phyloP scores from a whole-genome alignment of 495 filamentous ascomycete species.

The Glarea lozoyensis region DNA sequence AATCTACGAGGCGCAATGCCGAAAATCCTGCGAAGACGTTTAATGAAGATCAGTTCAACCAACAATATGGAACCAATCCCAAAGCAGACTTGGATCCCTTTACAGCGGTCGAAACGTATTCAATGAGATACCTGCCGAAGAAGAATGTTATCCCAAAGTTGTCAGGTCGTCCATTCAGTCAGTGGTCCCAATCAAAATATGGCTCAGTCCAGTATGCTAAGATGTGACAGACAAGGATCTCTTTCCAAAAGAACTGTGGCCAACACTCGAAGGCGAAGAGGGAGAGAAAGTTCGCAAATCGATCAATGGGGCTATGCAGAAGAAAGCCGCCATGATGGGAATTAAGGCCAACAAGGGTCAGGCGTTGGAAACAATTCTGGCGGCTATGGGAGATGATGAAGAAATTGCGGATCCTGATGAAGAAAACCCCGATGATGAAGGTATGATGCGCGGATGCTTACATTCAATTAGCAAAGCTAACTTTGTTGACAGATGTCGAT shows the following conservation, averaged over 20 bases:
- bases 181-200: neutral
- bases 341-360: too few relatives aligned
- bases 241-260: slow-evolving; percentile 43
- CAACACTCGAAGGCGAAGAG: slow-evolving; percentile 37
- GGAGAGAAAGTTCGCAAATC: slow-evolving; percentile 9
- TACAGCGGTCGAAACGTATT: slow-evolving; percentile 39
- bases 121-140: slow-evolving; percentile 32
- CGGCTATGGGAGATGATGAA: slow-evolving; percentile 24
- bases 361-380: slow-evolving; percentile 26
- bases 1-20: slow-evolving; percentile 20
- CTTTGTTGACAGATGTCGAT: slow-evolving; percentile 16
- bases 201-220: neutral
- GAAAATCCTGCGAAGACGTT: slow-evolving; percentile 26
- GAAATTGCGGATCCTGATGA: slow-evolving; percentile 32
- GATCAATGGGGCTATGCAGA: slow-evolving; percentile 17
- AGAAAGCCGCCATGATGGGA: slow-evolving; percentile 25
- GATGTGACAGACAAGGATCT: slow-evolving; percentile 28
- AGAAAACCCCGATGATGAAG: slow-evolving; percentile 30
- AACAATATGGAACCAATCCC: slow-evolving; percentile 32
- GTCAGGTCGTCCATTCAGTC: slow-evolving; percentile 26
- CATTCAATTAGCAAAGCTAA: slow-evolving; percentile 1
- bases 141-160: slow-evolving; percentile 40
- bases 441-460: neutral
- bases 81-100: slow-evolving; percentile 44
- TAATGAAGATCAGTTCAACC: slow-evolving; percentile 40